phyloP scores from a whole-genome alignment of 2,329 filamentous ascomycete species.

The Cladosporium halotolerans region DNA sequence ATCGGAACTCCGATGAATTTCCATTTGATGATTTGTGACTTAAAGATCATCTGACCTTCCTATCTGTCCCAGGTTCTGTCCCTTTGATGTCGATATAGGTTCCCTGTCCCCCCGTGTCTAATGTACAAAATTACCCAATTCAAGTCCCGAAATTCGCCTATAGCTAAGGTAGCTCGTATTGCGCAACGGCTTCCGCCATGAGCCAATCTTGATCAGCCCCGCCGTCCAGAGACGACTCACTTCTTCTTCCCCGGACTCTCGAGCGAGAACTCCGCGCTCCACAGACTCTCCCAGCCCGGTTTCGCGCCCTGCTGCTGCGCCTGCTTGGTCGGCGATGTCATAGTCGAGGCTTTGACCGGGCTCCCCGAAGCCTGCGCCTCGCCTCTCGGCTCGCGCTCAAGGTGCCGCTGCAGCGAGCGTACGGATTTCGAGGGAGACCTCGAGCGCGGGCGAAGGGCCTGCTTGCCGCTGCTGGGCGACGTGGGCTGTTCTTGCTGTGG shows the following conservation, averaged over 20 bases:
- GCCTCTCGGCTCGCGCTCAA: slow-evolving; percentile 13
- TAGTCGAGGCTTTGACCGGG: background rate
- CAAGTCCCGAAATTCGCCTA: too few species aligned
- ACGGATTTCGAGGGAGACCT: slow-evolving; percentile 28
- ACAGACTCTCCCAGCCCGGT: slow-evolving; percentile 26
- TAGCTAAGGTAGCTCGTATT: too few species aligned
- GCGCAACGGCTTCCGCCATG: too few species aligned
- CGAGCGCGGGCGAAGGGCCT: slow-evolving; percentile 15
- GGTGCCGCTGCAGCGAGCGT: slow-evolving; percentile 26
- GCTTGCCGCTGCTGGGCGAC: background rate
- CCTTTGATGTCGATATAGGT: too few species aligned
- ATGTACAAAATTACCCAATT: too few species aligned
- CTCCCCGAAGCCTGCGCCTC: slow-evolving; percentile 6
- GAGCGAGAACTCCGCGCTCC: slow-evolving; percentile 26
- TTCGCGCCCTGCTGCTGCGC: background rate
- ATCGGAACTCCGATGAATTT: background rate
- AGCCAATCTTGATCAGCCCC: too few species aligned
- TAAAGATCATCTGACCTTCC: background rate
- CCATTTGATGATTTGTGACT: background rate
- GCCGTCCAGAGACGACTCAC: background rate
- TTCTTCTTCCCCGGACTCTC: slow-evolving; percentile 28
- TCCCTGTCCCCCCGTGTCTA: too few species aligned
- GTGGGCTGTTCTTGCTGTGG: background rate
- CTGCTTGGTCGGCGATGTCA: slow-evolving; percentile 1
- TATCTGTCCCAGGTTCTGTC: background rate